phyloP scores from a whole-genome alignment of 2,329 filamentous ascomycete genomes.

The Verticillium zaregamsianum region DNA sequence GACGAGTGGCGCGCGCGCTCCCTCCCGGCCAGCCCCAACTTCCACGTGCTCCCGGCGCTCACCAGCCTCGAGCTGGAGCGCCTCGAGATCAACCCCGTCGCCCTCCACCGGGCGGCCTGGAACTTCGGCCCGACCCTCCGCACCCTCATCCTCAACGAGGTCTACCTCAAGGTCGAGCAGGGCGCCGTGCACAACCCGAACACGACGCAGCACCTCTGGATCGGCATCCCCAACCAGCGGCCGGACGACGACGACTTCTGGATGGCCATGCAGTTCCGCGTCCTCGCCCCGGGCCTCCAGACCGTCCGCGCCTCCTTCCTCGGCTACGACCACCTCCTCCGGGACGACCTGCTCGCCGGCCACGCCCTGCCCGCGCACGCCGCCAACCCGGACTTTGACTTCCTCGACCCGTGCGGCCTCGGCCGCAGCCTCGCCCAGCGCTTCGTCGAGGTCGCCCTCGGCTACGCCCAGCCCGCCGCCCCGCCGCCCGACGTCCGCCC shows the following conservation, averaged over 20 bases:
- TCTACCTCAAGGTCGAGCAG: constrained; percentile 36
- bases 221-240: constrained; percentile 38
- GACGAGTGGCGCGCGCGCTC: constrained; percentile 35
- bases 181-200: constrained; percentile 26
- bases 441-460: constrained; percentile 41
- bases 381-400: constrained; percentile 28
- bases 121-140: constrained; percentile 33
- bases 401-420: constrained; percentile 36
- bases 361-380: constrained; percentile 17
- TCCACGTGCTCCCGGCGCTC: constrained; percentile 27
- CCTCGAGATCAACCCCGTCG: constrained; percentile 31
- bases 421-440: constrained; percentile 37
- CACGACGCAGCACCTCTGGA: constrained; percentile 34
- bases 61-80: constrained; percentile 39
- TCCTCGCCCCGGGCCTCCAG: constrained; percentile 27
- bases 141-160: constrained; percentile 41
- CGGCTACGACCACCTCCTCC: constrained; percentile 36
- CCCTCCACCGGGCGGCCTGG: constrained; percentile 27
- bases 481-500: constrained; percentile 20
- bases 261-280: constrained; percentile 38
- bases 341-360: constrained; percentile 22
- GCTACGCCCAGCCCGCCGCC: constrained; percentile 31
- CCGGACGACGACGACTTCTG: constrained; percentile 31
- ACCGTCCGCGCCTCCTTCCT: constrained; percentile 40
- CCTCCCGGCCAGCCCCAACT: constrained; percentile 27